Base-by-base conservation (phyloP, 345 rosid genomes). In the Clarkia xantiana region DNA sequence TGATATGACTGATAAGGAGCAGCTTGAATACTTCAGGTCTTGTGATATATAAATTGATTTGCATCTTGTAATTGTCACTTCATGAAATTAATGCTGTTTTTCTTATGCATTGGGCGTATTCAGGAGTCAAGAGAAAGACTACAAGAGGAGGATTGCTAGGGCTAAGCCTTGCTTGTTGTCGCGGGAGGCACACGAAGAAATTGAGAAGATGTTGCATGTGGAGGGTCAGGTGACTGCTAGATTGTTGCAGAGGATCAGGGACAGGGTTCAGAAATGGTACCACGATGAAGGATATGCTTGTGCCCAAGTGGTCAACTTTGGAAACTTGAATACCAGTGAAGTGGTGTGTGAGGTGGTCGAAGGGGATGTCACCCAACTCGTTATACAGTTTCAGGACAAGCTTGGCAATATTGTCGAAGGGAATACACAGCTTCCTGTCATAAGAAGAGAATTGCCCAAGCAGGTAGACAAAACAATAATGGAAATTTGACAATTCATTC, bases 271-370 rank as follows among this genome's bases (percentile, higher is more conserved):
- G 78, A 80, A 76, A 40, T 93, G 99, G 99, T 93, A 93, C 54
- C 90, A 80, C 20, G 95, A 93, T 39, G 95, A 87, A 61, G 99
- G 99, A 40, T 93, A 81, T 64, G 95, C 94, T 2, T 87, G 96
- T 61, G 99, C 99, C 3, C 91, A 93, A 54, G 96, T 87, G 45
- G 96, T 93, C 51, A 93, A 93, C 64, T 93, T 87, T 42, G 95
- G 99, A 56, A 93, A 93, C 58, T 71, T 87, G 81, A 84, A 87
- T 57, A 84, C 97, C 0, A 80, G 73, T 52, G 99, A 87, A 68
- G 95, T 93, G 44, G 99, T 93, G 42, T 93, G 99, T 70, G 97
- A 91, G 75, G 94, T 86, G 54, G 94, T 86, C 57, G 97, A 90
- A 81, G 96, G 97, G 47, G 97, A 90, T 60, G 68, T 90, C 14